Evolutionary conservation across 495 filamentous ascomycete genomes (phyloP).

Genomic region (Platismatia glauca): DNA sequence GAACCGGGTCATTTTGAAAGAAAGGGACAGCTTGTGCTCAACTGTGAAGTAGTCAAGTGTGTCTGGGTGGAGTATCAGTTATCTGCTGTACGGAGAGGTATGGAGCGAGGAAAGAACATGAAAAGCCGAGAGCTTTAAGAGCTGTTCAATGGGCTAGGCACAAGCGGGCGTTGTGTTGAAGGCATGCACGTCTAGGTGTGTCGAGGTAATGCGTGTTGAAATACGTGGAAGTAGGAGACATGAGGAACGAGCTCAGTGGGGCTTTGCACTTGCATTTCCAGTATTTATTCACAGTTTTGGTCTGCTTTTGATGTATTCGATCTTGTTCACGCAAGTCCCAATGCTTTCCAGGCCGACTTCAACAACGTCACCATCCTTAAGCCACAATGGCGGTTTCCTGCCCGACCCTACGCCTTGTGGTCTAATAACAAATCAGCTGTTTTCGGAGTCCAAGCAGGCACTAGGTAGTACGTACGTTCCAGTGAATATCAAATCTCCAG

Average conservation of each 20-base stretch:
- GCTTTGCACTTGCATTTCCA: neutral
- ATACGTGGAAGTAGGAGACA: neutral
- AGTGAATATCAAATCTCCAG: slow-evolving; percentile 78
- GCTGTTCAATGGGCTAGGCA: neutral
- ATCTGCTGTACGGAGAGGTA: neutral
- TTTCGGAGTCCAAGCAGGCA: neutral
- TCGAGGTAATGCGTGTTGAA: neutral
- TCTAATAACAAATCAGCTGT: slow-evolving; percentile 29
- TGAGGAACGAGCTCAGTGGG: neutral
- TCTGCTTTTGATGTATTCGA: slow-evolving; percentile 33
- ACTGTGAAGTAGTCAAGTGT: neutral
- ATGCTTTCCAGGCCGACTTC: slow-evolving; percentile 65
- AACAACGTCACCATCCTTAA: slow-evolving; percentile 72
- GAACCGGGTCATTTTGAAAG: neutral
- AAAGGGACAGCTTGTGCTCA: neutral
- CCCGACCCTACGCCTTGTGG: slow-evolving; percentile 76
- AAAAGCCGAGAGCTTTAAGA: neutral
- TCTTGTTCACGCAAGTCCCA: slow-evolving; percentile 60
- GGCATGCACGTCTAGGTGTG: neutral
- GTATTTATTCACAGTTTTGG: slow-evolving; percentile 7
- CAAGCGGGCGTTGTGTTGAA: neutral
- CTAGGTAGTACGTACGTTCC: slow-evolving; percentile 62
- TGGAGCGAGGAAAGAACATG: neutral
- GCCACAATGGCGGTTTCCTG: slow-evolving; percentile 61
- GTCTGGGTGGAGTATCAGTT: neutral